A percentile compares a stretch with the other conserved stretches of the same genome.
phyloP scores from a whole-genome alignment of 2,329 filamentous ascomycete genomes.

The Penicillium sp. region DNA sequence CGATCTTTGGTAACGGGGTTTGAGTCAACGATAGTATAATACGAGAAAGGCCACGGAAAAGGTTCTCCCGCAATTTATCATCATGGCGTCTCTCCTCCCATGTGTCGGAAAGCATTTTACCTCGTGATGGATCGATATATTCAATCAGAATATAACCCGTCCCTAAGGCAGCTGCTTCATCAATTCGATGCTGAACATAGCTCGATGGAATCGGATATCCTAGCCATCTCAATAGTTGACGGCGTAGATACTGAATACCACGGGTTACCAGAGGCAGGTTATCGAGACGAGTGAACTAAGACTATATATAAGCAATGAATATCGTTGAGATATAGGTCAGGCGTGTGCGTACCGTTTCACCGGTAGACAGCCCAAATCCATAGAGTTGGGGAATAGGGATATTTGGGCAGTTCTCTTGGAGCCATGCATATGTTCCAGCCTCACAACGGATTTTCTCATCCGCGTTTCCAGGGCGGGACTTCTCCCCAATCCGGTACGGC shows the following conservation, averaged over 20 bases:
- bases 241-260: not conserved
- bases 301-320: not conserved
- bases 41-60: slow-evolving; percentile 9
- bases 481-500: slow-evolving; percentile 38
- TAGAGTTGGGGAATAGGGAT: slow-evolving; percentile 15
- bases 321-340: not conserved
- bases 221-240: not conserved
- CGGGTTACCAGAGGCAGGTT: slow-evolving; percentile 3
- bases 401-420: slow-evolving; percentile 30
- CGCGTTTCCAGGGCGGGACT: slow-evolving; percentile 37
- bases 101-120: slow-evolving; percentile 17
- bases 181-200: slow-evolving; percentile 1
- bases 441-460: slow-evolving; percentile 47
- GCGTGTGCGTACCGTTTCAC: slow-evolving; percentile 13
- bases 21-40: slow-evolving; percentile 3
- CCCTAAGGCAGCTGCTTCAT: not conserved
- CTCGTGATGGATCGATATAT: slow-evolving; percentile 10
- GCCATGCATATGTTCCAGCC: slow-evolving; percentile 42
- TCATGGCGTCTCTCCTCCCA: slow-evolving; percentile 12
- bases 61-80: slow-evolving; percentile 1
- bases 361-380: slow-evolving; percentile 14
- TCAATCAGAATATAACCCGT: slow-evolving; percentile 18
- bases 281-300: slow-evolving; percentile 5
- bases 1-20: slow-evolving; percentile 5
- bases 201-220: not conserved